Percentiles rank a stretch among this genome's conserved stretches.
Conservation (phyloP, 768 basidiomycete species). For the Tubosaeta sp. region DNA sequence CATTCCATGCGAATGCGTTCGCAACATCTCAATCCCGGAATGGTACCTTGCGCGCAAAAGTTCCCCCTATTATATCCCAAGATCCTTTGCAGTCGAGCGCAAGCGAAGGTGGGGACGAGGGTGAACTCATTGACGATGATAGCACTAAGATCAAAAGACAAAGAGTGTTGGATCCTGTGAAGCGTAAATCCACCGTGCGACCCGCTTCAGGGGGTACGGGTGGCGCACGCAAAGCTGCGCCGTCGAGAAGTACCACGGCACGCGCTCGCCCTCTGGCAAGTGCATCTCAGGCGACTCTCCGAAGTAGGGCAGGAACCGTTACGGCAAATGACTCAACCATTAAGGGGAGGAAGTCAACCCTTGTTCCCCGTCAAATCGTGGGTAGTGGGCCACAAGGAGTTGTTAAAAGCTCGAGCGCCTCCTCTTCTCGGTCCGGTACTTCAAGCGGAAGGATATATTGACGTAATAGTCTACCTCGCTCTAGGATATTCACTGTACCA, state of each 20-base stretch:
- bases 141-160: slow-evolving; percentile 21
- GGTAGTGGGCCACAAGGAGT: slow-evolving; percentile 10
- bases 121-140: slow-evolving; percentile 5
- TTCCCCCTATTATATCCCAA: background rate
- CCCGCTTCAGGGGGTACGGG: slow-evolving; percentile 13
- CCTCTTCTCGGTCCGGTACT: slow-evolving; percentile 26
- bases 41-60: slow-evolving; percentile 28
- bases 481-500: slow-evolving; percentile 17
- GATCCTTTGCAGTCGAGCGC: slow-evolving; percentile 19
- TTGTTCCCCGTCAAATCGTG: slow-evolving; percentile 7
- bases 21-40: slow-evolving; percentile 12
- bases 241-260: slow-evolving; percentile 6
- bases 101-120: slow-evolving; percentile 21
- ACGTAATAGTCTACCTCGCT: background rate
- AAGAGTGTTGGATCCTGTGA: slow-evolving; percentile 22
- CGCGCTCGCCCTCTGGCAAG: slow-evolving; percentile 11
- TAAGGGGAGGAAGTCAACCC: slow-evolving; percentile 11
- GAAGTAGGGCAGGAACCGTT: slow-evolving; percentile 10
- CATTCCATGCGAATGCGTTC: slow-evolving; percentile 4
- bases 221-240: slow-evolving; percentile 12
- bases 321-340: slow-evolving; percentile 8
- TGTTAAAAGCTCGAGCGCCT: slow-evolving; percentile 21
- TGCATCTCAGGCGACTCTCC: slow-evolving; percentile 7
- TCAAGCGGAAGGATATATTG: slow-evolving; percentile 17
- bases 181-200: slow-evolving; percentile 26